Percentiles rank a stretch among this genome's conserved stretches.
phyloP scores from a whole-genome alignment of 352 stramenopile genomes.

The Pythium dissotocum region DNA sequence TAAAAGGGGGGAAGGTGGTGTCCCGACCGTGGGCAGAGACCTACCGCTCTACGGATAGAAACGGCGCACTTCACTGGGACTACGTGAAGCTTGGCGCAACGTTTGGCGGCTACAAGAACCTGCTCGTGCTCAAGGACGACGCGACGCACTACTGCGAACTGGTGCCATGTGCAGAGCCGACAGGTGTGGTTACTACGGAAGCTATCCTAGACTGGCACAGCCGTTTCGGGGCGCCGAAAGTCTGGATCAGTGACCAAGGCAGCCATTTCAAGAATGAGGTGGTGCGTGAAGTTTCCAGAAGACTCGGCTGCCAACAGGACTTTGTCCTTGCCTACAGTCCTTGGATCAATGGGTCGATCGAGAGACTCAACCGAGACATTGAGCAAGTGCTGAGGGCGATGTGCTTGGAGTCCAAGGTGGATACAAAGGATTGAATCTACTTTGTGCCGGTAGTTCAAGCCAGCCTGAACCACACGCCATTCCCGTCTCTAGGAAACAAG shows the following conservation, averaged over 20 bases:
- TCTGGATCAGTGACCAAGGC: conserved; percentile 32
- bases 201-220: conserved; percentile 32
- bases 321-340: conserved; percentile 30
- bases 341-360: conserved; percentile 39
- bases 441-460: conserved; percentile 28
- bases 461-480: conserved; percentile 36
- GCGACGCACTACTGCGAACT: conserved; percentile 32
- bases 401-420: conserved; percentile 22
- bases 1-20: no score
- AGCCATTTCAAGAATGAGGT: conserved; percentile 39
- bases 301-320: conserved; percentile 16
- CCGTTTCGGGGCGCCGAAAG: conserved; percentile 23
- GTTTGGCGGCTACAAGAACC: conserved; percentile 22
- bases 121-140: conserved; percentile 38
- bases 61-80: conserved; percentile 37
- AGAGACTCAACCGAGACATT: conserved; percentile 33
- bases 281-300: conserved; percentile 19
- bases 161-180: conserved; percentile 22
- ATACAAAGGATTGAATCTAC: conserved; percentile 23
- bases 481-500: conserved; percentile 17
- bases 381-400: conserved; percentile 30
- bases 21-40: no score
- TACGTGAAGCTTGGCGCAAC: conserved; percentile 32
- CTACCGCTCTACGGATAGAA: conserved; percentile 19
- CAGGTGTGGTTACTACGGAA: conserved; percentile 15